These are phyloP conservation scores for Lactarius vividus DNA, from an alignment of 768 basidiomycete genomes.

Conservation along the genomic window DNA sequence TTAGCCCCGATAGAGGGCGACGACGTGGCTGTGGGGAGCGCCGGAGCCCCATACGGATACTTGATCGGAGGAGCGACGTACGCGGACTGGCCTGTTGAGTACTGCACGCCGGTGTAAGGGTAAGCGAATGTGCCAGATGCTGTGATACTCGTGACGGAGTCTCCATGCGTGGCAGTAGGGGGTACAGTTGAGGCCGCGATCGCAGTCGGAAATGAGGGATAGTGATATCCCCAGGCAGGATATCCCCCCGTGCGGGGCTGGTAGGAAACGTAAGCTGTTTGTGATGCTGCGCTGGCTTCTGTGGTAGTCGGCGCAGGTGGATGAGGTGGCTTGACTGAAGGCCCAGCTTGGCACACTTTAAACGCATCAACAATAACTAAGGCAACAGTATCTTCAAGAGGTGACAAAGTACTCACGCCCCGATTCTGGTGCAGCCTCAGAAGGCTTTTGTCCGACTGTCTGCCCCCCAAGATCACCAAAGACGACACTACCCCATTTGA, in stretches of 20 bases:
- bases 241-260: slow-evolving; percentile 11
- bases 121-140: slow-evolving; percentile 18
- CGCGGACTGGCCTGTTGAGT: slow-evolving; percentile 15
- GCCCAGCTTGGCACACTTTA: slow-evolving; percentile 1
- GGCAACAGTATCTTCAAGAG: background rate
- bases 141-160: slow-evolving; percentile 3
- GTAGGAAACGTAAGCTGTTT: slow-evolving; percentile 3
- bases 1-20: background rate
- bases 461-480: slow-evolving; percentile 71
- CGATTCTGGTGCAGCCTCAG: slow-evolving; percentile 47
- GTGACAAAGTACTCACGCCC: slow-evolving; percentile 42
- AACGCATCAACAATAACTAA: slow-evolving; percentile 7
- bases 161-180: slow-evolving; percentile 6
- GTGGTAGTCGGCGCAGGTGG: background rate
- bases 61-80: slow-evolving; percentile 22
- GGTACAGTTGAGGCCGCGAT: background rate
- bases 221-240: slow-evolving; percentile 20
- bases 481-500: slow-evolving; percentile 80
- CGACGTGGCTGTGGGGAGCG: background rate
- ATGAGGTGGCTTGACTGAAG: slow-evolving; percentile 5
- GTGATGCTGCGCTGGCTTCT: background rate
- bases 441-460: slow-evolving; percentile 65
- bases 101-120: slow-evolving; percentile 16
- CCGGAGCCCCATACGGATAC: slow-evolving; percentile 24
- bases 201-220: slow-evolving; percentile 3